Percentiles rank a stretch among this genome's conserved stretches.
phyloP scores from a whole-genome alignment of 1,139 yeast species.

The Suzukiozyma palmioleophila region DNA sequence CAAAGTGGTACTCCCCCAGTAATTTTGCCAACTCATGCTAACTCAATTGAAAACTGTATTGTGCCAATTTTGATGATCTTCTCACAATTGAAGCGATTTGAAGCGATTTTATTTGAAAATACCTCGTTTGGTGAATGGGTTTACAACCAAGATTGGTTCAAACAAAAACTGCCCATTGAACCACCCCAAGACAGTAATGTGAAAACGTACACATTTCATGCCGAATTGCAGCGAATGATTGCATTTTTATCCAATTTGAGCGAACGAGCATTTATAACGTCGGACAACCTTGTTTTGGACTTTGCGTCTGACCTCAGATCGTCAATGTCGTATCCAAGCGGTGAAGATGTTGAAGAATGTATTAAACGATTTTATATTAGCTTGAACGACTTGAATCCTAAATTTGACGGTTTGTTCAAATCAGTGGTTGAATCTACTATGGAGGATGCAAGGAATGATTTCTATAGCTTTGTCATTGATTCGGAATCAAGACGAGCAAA shows the following conservation, averaged over 20 bases:
- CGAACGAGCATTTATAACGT: constrained; percentile 21
- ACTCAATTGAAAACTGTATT: constrained; percentile 19
- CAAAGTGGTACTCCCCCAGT: constrained; percentile 8
- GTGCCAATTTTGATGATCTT: constrained; percentile 23
- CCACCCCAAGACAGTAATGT: constrained; percentile 8
- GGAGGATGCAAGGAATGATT: constrained; percentile 17
- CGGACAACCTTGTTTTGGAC: constrained; percentile 14
- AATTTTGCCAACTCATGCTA: constrained; percentile 7
- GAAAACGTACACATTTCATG: constrained; percentile 10
- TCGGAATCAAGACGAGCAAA: constrained; percentile 23
- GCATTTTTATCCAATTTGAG: constrained; percentile 17
- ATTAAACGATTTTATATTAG: constrained; percentile 21
- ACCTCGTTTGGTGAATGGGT: constrained; percentile 11
- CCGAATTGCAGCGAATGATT: constrained; percentile 20
- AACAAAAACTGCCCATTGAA: constrained; percentile 7
- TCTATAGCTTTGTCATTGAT: constrained; percentile 32
- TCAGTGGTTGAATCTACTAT: constrained; percentile 22
- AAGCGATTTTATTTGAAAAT: constrained; percentile 8
- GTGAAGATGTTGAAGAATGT: constrained; percentile 31
- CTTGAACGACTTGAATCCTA: constrained; percentile 10
- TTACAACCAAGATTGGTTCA: constrained; percentile 13
- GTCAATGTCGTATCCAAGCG: constrained; percentile 15
- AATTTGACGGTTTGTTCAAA: constrained; percentile 13
- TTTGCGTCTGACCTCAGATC: constrained; percentile 18
- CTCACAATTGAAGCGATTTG: constrained; percentile 21